These are phyloP conservation scores for Amoebophrya sp. DNA, from an alignment of 169 alveolate genomes.

Conservation along the genomic window DNA sequence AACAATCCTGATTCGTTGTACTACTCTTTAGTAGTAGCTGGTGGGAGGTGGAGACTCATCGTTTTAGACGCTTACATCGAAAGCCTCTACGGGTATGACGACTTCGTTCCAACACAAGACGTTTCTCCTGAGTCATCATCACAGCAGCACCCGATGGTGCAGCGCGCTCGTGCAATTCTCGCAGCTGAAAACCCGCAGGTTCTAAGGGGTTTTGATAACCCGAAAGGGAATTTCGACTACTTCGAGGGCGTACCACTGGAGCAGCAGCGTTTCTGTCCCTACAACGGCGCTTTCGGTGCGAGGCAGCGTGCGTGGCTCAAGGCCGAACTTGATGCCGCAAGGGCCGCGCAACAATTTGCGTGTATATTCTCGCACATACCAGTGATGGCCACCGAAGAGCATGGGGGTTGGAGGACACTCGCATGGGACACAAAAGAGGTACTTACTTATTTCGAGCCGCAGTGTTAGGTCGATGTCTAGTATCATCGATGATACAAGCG, in stretches of 20 bases:
- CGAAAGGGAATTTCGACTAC: background rate
- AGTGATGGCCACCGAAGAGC: background rate
- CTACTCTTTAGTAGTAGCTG: background rate
- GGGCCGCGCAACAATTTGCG: background rate
- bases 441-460: too few relatives aligned
- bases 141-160: background rate
- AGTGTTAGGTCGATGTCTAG: too few relatives aligned
- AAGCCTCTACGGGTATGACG: background rate
- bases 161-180: background rate
- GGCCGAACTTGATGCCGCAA: background rate
- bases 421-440: background rate
- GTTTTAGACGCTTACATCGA: background rate
- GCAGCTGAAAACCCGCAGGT: background rate
- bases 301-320: background rate
- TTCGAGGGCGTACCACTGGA: constrained; percentile 6
- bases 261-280: background rate
- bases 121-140: background rate
- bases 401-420: background rate
- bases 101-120: background rate
- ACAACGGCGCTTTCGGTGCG: constrained; percentile 8
- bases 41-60: background rate
- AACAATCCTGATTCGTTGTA: too few relatives aligned
- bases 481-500: too few relatives aligned
- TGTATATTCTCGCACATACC: background rate
- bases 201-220: background rate